Base-by-base conservation (phyloP, 2,329 filamentous ascomycete genomes). In the Hymenoscyphus fraxineus region DNA sequence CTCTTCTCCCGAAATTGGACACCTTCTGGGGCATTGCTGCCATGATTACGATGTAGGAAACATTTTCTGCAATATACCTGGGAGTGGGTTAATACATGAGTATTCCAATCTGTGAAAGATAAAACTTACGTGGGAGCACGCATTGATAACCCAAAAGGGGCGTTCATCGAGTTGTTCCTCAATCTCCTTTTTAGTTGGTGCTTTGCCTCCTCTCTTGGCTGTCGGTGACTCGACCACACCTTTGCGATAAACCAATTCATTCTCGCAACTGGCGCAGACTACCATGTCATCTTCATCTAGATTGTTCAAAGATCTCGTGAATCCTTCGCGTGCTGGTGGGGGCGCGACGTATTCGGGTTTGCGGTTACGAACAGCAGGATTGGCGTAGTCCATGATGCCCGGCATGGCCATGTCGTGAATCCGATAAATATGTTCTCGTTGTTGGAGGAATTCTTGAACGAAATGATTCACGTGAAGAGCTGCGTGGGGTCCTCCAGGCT, bases 111-210 rank as follows among this genome's bases (percentile, higher is more conserved):
- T 55, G 22, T 10, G 59, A 56, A 35, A 61, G 54, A 12, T 13
- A 55, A 32, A 55, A 81, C 85, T 77, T 83, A 98, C 95, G 79
- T 99, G 95, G 68, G 95, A 95, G 76, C 95, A 99, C 60, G 84
- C 84, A 77, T 93, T 97, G 41, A 95, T 83, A 0, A 95, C 89
- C 93, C 93, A 98, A 67, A 98, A 94, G 72, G 97, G 90, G 10
- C 35, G 35, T 35, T 35, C 35, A 35, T 35, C 35, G 35, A 35
- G 35, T 73, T 91, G 88, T 77, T 96, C 93, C 40, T 80, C 75
- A 35, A 84, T 80, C 27, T 82, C 81, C 62, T 82, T 76, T 62
- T 64, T 75, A 27, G 82, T 83, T 6, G 80, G 77, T 22, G 82
- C 79, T 71, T 83, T 87, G 19, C 79, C 77, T 10, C 68, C 67